Evolutionary conservation across 768 basidiomycete genomes (phyloP).

Genomic region (Phaffia australis): DNA sequence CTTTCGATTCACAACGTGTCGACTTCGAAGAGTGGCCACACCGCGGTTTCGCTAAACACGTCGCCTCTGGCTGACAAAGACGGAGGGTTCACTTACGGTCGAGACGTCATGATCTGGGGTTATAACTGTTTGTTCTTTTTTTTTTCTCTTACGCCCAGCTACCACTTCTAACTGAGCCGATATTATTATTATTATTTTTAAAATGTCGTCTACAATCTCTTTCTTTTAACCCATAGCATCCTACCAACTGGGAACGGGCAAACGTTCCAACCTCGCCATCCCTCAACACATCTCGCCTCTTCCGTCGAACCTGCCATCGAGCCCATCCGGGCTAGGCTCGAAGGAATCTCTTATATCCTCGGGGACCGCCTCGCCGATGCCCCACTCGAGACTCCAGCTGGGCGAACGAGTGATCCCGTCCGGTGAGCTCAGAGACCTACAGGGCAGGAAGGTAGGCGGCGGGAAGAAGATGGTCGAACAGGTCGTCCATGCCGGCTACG

Average conservation of each 20-base stretch:
- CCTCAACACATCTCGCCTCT: slow-evolving; percentile 41
- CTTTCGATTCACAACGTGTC: slow-evolving; percentile 29
- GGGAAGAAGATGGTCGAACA: slow-evolving; percentile 34
- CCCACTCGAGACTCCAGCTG: slow-evolving; percentile 39
- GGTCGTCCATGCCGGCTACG: slow-evolving; percentile 37
- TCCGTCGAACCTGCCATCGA: slow-evolving; percentile 3
- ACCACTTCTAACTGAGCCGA: not conserved
- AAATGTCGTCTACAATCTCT: slow-evolving; percentile 27
- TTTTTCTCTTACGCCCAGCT: not conserved
- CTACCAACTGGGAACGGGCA: slow-evolving; percentile 41
- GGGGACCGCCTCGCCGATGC: slow-evolving; percentile 36
- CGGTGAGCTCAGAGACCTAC: slow-evolving; percentile 33
- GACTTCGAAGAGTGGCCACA: slow-evolving; percentile 28
- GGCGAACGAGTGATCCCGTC: slow-evolving; percentile 31
- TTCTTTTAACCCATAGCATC: slow-evolving; percentile 26
- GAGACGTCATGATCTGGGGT: slow-evolving; percentile 39
- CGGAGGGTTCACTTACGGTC: slow-evolving; percentile 31
- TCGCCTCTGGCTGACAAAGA: slow-evolving; percentile 27
- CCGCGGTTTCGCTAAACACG: slow-evolving; percentile 27
- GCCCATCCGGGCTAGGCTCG: slow-evolving; percentile 30
- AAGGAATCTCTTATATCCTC: slow-evolving; percentile 1
- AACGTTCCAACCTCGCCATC: slow-evolving; percentile 38
- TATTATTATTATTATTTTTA: no score
- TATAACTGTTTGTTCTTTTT: slow-evolving; percentile 31
- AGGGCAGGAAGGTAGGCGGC: slow-evolving; percentile 33